Base-by-base conservation (phyloP, 257 asterid genomes). In the Ligustrum vulgare region DNA sequence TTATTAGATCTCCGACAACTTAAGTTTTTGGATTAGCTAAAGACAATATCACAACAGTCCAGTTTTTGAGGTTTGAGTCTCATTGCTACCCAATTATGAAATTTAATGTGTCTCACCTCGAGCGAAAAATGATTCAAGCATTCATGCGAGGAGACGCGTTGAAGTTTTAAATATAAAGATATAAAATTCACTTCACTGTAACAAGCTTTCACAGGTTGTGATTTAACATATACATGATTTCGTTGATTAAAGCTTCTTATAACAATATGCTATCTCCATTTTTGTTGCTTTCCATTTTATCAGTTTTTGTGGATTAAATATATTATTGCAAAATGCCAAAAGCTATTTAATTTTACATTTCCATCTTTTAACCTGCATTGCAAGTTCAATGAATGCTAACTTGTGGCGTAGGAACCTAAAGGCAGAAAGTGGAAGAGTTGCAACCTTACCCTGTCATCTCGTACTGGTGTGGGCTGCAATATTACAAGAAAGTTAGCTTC, bases 401-500 rank as follows among this genome's bases (percentile, higher is more conserved):
- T 70, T 82, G 75, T 70, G 63, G 54, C 65, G 49, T 84, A 92
- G 96, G 87, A 77, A 70, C 81, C 71, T 45, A 80, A 65, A 76
- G 47, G 63, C 13, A 60, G 65, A 31, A 81, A 80, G 81, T 69
- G 67, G 72, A 81, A 85, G 78, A 16, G 70, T 23, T 79, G 63
- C 83, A 79, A 43, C 34, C 63, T 7, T 2, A 34, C 83, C 35
- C 65, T 73, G 58, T 80, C 78, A 65, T 71, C 74, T 74, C 82
- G n/a, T 58, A 31, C 75, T 69, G 43, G 56, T 56, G 78, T 75
- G 56, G 76, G 74, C 28, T 69, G 77, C 70, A 79, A 72, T 73
- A 35, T 41, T 60, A 70, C 75, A 13, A 67, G 47, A 71, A 79
- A 80, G 63, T 51, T 81, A 23, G 58, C 67, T 1, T 76, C 68